Evolutionary conservation across 352 stramenopile species (phyloP).

Genomic region (Aphanomyces invadans): DNA sequence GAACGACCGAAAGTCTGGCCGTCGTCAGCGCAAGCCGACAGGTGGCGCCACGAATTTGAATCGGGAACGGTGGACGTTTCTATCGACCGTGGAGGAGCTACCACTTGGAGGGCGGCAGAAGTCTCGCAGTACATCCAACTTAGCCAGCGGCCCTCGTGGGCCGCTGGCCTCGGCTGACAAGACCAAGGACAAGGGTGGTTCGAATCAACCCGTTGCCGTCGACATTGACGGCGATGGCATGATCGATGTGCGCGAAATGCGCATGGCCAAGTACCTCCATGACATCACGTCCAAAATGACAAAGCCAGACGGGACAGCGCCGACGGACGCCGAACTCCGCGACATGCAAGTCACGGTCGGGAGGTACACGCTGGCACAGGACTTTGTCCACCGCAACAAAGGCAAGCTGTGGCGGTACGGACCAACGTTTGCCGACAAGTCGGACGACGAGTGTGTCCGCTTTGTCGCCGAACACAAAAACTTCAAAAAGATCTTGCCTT

Average conservation of each 20-base stretch:
- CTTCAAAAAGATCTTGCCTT: conserved; percentile 55
- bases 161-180: neutral
- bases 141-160: neutral
- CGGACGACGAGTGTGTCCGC: conserved; percentile 44
- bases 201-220: neutral
- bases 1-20: conserved; percentile 1
- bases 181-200: neutral
- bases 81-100: conserved; percentile 6
- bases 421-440: conserved; percentile 54
- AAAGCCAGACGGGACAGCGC: neutral
- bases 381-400: conserved; percentile 64
- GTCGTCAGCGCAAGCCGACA: neutral
- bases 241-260: conserved; percentile 60
- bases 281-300: conserved; percentile 37
- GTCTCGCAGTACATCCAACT: neutral
- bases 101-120: neutral
- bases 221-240: conserved; percentile 61
- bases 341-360: conserved; percentile 46
- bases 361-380: conserved; percentile 49
- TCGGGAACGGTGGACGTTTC: conserved; percentile 13
- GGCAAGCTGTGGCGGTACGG: conserved; percentile 57
- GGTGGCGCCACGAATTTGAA: conserved; percentile 11
- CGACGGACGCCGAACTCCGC: conserved; percentile 34
- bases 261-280: conserved; percentile 53
- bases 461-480: conserved; percentile 59